Percentiles rank a stretch among this genome's conserved stretches.
Conservation (phyloP, 129 eudicot genomes). For the Tanacetum coccineum region DNA sequence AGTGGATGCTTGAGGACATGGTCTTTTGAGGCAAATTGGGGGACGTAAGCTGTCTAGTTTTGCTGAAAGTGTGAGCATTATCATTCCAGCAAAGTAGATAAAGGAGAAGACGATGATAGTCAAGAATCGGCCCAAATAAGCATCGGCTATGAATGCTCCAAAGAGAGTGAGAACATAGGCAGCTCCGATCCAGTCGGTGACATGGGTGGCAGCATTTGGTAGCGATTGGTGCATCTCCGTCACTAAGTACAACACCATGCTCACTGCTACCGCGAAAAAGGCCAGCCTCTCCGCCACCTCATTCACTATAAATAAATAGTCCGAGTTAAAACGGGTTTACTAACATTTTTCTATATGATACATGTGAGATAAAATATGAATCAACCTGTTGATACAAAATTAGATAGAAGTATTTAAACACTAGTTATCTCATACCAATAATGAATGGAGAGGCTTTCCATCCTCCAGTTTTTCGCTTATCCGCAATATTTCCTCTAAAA, state of each 20-base stretch:
- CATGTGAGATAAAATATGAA: no score
- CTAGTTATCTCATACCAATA: slow-evolving; percentile 36
- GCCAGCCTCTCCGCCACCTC: slow-evolving; percentile 90
- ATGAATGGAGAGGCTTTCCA: slow-evolving; percentile 77
- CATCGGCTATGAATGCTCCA: slow-evolving; percentile 90
- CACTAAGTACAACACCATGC: slow-evolving; percentile 60
- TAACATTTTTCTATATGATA: no score
- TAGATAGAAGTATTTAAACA: no score
- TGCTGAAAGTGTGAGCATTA: slow-evolving; percentile 63
- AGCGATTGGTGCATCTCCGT: slow-evolving; percentile 64
- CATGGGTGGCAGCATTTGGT: slow-evolving; percentile 79
- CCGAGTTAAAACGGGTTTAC: neutral
- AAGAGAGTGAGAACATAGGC: slow-evolving; percentile 66
- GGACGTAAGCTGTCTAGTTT: slow-evolving; percentile 61
- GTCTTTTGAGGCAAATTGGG: slow-evolving; percentile 53
- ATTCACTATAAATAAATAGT: slow-evolving; percentile 34
- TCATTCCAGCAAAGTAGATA: slow-evolving; percentile 73
- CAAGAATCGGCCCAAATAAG: slow-evolving; percentile 74
- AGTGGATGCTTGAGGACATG: slow-evolving; percentile 51
- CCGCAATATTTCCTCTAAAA: slow-evolving; percentile 53
- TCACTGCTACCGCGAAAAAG: slow-evolving; percentile 70
- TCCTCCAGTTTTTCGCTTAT: slow-evolving; percentile 66
- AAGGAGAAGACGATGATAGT: slow-evolving; percentile 77
- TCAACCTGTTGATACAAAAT: no score
- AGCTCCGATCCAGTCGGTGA: slow-evolving; percentile 85